A percentile compares a stretch with the other conserved stretches of the same genome.
Evolutionary conservation across 768 basidiomycete species (phyloP).

Genomic region (Clitopilus hobsonii): DNA sequence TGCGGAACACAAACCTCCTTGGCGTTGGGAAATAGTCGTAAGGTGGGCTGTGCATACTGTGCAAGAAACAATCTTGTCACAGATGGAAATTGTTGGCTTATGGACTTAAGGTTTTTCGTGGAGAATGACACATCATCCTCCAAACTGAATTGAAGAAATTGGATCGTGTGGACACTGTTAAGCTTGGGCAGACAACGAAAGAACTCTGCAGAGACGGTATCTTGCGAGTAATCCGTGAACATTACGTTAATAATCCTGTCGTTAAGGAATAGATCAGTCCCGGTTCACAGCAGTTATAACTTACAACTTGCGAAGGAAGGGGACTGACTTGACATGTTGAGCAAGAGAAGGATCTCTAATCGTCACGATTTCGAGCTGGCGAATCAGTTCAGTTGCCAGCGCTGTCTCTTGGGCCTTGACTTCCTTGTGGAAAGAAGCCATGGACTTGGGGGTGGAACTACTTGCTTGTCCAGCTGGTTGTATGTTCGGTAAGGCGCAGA

Average conservation of each 20-base stretch:
- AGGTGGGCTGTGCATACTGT: neutral
- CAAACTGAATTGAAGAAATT: slow-evolving; percentile 3
- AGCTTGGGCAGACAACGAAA: slow-evolving; percentile 16
- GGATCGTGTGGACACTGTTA: slow-evolving; percentile 18
- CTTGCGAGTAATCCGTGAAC: slow-evolving; percentile 9
- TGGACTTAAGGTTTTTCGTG: neutral
- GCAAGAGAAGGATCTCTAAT: neutral
- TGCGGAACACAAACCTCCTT: too few relatives aligned
- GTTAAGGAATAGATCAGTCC: too few relatives aligned
- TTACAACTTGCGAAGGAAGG: neutral
- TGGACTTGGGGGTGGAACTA: neutral
- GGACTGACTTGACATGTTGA: neutral
- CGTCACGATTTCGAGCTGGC: slow-evolving; percentile 1
- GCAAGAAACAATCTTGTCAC: neutral
- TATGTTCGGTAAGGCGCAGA: slow-evolving; percentile 4
- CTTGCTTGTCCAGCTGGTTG: neutral
- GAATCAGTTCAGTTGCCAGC: slow-evolving; percentile 8
- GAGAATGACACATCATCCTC: neutral
- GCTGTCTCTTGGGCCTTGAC: neutral
- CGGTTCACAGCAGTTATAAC: neutral
- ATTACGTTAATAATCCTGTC: slow-evolving; percentile 14
- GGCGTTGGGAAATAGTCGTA: neutral
- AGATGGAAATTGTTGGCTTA: neutral
- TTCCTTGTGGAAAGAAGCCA: neutral
- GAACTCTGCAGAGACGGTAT: slow-evolving; percentile 15